These are phyloP conservation scores for Paecilomyces dactylethromorphus DNA, from an alignment of 2,329 filamentous ascomycete genomes.

Conservation along the genomic window DNA sequence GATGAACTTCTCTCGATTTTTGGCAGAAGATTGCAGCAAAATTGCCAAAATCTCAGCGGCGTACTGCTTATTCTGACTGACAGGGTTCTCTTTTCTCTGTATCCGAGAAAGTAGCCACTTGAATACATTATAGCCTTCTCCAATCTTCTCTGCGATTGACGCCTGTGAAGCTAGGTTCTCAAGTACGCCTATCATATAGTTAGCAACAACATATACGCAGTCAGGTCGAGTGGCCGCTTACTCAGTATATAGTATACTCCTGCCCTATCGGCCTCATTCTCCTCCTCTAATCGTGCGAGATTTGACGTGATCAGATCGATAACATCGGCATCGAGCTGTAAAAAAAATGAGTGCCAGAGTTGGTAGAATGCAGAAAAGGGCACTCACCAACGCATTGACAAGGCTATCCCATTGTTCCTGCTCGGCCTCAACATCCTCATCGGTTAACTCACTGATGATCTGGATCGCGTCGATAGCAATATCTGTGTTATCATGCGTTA, in stretches of 20 bases:
- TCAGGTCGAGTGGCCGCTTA: constrained; percentile 12
- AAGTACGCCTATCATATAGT: constrained; percentile 50
- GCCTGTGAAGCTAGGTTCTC: constrained; percentile 77
- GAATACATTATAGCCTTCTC: constrained; percentile 58
- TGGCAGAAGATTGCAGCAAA: constrained; percentile 66
- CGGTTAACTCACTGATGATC: constrained; percentile 82
- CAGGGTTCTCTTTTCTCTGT: constrained; percentile 58
- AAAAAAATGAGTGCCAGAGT: background rate
- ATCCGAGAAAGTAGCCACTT: constrained; percentile 71
- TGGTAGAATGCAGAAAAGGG: background rate
- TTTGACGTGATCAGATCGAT: constrained; percentile 43
- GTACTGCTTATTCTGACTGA: constrained; percentile 92
- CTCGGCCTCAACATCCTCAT: constrained; percentile 80
- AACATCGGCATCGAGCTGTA: constrained; percentile 35
- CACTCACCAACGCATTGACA: constrained; percentile 53
- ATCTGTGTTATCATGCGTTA: constrained; percentile 95
- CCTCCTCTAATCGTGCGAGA: constrained; percentile 73
- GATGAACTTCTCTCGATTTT: constrained; percentile 59
- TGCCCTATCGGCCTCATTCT: constrained; percentile 62
- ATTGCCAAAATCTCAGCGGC: constrained; percentile 88
- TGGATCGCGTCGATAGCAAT: constrained; percentile 89
- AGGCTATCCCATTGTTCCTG: constrained; percentile 75
- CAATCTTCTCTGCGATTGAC: constrained; percentile 64
- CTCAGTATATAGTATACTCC: constrained; percentile 81
- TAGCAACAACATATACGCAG: constrained; percentile 2